Conservation (phyloP, 148 eudicot species). For the Vaccinium macrocarpon region DNA sequence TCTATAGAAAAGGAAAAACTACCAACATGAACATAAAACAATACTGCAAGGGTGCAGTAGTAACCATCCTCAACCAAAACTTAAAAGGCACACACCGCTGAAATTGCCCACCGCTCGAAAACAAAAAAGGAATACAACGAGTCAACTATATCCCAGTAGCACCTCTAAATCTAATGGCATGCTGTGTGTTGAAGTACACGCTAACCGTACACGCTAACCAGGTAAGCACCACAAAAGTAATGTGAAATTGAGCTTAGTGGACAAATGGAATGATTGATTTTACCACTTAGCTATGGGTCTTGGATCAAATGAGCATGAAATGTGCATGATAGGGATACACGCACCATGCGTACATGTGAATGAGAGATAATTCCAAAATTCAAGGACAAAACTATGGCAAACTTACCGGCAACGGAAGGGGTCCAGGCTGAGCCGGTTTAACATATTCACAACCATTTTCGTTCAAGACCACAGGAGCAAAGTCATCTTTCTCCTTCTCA, state of each 20-base stretch:
- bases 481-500: slow-evolving; percentile 24
- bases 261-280: not conserved
- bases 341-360: not conserved
- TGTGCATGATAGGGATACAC: not conserved
- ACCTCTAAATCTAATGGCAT: not conserved
- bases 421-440: slow-evolving; percentile 18
- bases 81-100: not conserved
- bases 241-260: not conserved
- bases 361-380: not conserved
- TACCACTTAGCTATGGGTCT: not conserved
- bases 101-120: not conserved
- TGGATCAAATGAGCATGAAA: not conserved
- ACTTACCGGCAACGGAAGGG: slow-evolving; percentile 64
- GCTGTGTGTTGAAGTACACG: not conserved
- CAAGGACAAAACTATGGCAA: slow-evolving; percentile 10
- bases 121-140: not conserved
- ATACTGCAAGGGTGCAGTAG: not conserved
- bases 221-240: not conserved
- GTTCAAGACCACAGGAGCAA: slow-evolving; percentile 16
- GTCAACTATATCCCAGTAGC: not conserved
- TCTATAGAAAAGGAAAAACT: not conserved
- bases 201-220: not conserved
- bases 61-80: slow-evolving; percentile 9
- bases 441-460: slow-evolving; percentile 16
- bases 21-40: not conserved